These are phyloP conservation scores for Pseudisothecium myosuroides DNA, from an alignment of 225 moss, liverwort and hornwort genomes.

Conservation along the genomic window DNA sequence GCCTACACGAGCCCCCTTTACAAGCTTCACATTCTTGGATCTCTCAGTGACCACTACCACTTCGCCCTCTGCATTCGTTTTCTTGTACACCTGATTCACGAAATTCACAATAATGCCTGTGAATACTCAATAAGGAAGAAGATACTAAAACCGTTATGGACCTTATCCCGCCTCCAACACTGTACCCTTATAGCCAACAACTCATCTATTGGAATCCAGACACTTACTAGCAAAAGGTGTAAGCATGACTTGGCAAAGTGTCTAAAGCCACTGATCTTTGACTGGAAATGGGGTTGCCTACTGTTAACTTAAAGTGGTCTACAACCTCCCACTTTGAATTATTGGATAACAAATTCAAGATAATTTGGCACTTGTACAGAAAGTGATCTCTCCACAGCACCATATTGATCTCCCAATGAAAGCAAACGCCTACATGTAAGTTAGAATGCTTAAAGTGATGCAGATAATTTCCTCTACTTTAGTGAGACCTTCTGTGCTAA, in stretches of 20 bases:
- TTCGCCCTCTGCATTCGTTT: constrained; percentile 22
- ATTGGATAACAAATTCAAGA: neutral
- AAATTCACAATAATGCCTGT: neutral
- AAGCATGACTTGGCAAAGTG: neutral
- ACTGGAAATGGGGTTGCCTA: neutral
- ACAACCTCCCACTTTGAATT: neutral
- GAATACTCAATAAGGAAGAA: neutral
- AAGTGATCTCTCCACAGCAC: neutral
- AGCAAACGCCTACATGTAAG: too few relatives aligned
- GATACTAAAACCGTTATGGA: neutral
- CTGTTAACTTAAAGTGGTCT: neutral
- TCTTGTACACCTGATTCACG: constrained; percentile 27
- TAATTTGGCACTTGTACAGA: neutral
- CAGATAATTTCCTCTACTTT: neutral
- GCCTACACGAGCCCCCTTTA: constrained; percentile 53
- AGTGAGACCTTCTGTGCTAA: neutral
- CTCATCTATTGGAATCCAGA: neutral
- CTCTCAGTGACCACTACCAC: constrained; percentile 25
- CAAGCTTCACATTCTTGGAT: neutral
- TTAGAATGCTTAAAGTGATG: neutral
- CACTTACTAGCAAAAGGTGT: neutral
- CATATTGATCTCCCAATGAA: neutral
- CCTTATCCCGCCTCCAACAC: neutral
- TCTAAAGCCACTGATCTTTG: neutral
- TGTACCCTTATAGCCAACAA: neutral